Percentiles rank a stretch among this genome's conserved stretches.
Conservation (phyloP, 1,284 basidiomycete species). For the Ganoderma resinaceum region DNA sequence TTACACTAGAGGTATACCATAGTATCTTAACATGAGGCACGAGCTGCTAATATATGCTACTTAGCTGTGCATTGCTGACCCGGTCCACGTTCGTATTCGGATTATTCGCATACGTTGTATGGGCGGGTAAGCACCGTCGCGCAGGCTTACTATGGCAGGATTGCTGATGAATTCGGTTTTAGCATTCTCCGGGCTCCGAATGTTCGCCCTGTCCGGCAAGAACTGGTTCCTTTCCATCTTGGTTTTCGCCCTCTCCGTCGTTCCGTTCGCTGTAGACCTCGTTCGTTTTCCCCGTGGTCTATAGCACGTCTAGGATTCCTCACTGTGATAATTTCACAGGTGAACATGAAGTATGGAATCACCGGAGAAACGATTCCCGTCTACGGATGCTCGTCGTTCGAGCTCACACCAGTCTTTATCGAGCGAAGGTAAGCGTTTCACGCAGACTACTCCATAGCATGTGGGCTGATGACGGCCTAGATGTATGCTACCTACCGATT, state of each 20-base stretch:
- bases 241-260: constrained; percentile 6
- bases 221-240: background rate
- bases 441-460: background rate
- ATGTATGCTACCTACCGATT: background rate
- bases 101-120: background rate
- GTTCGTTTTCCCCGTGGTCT: background rate
- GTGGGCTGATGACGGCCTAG: background rate
- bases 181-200: constrained; percentile 19
- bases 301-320: background rate
- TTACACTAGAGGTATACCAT: background rate
- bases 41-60: background rate
- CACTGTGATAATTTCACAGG: background rate
- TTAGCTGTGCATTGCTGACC: background rate
- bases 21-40: background rate
- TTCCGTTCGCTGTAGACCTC: constrained; percentile 9
- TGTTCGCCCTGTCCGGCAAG: constrained; percentile 11
- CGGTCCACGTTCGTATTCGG: background rate
- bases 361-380: background rate
- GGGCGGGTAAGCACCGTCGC: background rate
- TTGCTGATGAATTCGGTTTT: background rate
- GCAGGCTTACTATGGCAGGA: background rate
- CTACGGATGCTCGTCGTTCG: background rate
- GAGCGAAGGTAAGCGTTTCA: background rate
- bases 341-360: background rate
- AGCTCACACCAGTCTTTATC: background rate